Conservation (phyloP, 352 stramenopile species). For the Peronosclerospora sorghi region DNA sequence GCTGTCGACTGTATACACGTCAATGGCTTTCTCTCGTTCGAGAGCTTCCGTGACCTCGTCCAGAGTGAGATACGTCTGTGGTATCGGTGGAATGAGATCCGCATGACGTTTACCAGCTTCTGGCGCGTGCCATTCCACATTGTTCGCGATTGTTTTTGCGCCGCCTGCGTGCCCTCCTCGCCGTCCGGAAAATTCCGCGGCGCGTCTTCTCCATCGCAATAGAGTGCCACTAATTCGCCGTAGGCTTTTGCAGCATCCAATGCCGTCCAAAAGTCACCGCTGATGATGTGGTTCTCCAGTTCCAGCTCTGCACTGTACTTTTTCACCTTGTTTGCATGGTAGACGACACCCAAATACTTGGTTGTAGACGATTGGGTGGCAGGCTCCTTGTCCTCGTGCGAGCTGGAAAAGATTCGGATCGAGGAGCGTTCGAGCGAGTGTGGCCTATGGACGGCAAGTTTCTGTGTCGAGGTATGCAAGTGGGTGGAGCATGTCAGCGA, state of each 20-base stretch:
- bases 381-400: constrained; percentile 5
- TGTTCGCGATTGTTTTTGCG: constrained; percentile 1
- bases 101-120: constrained; percentile 61
- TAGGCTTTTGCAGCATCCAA: constrained; percentile 72
- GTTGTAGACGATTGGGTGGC: constrained; percentile 1
- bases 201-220: constrained; percentile 62
- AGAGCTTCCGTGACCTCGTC: constrained; percentile 57
- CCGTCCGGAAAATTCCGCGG: constrained; percentile 57
- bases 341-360: constrained; percentile 61
- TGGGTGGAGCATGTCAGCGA: background rate
- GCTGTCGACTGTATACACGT: constrained; percentile 70
- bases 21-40: constrained; percentile 61
- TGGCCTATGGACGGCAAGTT: background rate
- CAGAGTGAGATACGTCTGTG: constrained; percentile 60
- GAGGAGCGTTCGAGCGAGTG: background rate
- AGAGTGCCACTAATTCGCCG: constrained; percentile 71
- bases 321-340: constrained; percentile 60
- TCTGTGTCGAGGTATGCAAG: background rate
- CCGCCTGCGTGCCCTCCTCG: background rate
- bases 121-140: constrained; percentile 50
- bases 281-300: constrained; percentile 58
- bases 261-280: constrained; percentile 75
- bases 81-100: constrained; percentile 57
- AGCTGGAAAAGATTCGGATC: constrained; percentile 13
- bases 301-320: constrained; percentile 73